phyloP scores from a whole-genome alignment of 805 yeast genomes.

The Saccharomyces jurei region DNA sequence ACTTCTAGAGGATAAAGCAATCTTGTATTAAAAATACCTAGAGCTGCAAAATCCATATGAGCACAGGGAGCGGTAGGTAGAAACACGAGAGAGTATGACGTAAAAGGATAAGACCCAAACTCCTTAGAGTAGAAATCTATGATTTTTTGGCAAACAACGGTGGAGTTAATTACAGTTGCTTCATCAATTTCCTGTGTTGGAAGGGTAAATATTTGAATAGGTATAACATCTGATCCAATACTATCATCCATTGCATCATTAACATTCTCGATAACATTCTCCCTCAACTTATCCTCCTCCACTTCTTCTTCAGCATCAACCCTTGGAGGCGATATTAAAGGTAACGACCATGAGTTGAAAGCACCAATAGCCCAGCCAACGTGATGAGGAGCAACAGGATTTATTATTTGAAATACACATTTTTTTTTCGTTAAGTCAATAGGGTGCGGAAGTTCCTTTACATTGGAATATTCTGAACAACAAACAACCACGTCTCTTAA shows the following conservation, averaged over 20 bases:
- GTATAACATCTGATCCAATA: slow-evolving; percentile 38
- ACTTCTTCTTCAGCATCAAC: slow-evolving; percentile 22
- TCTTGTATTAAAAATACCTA: slow-evolving; percentile 52
- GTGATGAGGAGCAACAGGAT: slow-evolving; percentile 89
- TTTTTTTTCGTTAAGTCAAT: slow-evolving; percentile 66
- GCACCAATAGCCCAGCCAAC: slow-evolving; percentile 93
- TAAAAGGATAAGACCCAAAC: slow-evolving; percentile 88
- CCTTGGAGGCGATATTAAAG: slow-evolving; percentile 13
- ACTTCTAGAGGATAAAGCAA: slow-evolving; percentile 63
- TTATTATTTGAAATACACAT: slow-evolving; percentile 62
- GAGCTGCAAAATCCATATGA: slow-evolving; percentile 51
- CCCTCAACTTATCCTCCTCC: slow-evolving; percentile 34
- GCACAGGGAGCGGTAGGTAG: slow-evolving; percentile 47
- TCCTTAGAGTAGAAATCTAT: slow-evolving; percentile 78
- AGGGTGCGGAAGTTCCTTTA: slow-evolving; percentile 67
- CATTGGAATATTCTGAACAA: slow-evolving; percentile 61
- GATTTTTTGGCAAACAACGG: slow-evolving; percentile 68
- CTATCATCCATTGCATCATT: slow-evolving; percentile 19
- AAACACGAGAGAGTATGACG: slow-evolving; percentile 70
- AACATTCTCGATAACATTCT: slow-evolving; percentile 21
- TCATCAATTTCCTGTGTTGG: slow-evolving; percentile 42
- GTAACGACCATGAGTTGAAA: slow-evolving; percentile 47
- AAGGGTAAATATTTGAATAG: slow-evolving; percentile 54
- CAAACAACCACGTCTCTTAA: slow-evolving; percentile 51
- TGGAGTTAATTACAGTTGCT: slow-evolving; percentile 56